Conservation (phyloP, 371 early-diverging fungal species). For the Mycotypha africana region DNA sequence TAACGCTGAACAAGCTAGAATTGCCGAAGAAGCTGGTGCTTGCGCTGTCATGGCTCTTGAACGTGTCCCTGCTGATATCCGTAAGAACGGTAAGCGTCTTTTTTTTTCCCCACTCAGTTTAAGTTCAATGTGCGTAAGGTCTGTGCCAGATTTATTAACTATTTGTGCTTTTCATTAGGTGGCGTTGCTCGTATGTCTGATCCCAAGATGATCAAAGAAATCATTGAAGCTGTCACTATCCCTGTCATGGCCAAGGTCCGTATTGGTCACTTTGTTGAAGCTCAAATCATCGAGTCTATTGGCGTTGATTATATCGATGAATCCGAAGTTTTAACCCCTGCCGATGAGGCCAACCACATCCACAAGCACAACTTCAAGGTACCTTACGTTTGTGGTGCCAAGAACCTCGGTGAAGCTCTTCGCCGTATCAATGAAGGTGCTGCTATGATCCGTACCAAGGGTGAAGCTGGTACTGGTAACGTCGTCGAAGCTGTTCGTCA, state of each 20-base stretch:
- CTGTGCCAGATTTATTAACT: no score
- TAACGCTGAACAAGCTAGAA: slow-evolving; percentile 94
- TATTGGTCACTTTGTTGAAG: slow-evolving; percentile 98
- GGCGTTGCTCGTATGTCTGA: slow-evolving; percentile 99
- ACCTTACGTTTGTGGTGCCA: slow-evolving; percentile 95
- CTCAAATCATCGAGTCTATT: slow-evolving; percentile 88
- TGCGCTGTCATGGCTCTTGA: slow-evolving; percentile 98
- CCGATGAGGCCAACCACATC: slow-evolving; percentile 92
- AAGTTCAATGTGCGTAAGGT: no score
- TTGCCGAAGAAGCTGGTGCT: slow-evolving; percentile 98
- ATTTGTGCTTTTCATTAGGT: no score
- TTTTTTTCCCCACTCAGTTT: no score
- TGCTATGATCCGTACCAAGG: slow-evolving; percentile 97
- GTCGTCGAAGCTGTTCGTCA: slow-evolving; percentile 96
- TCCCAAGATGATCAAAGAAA: slow-evolving; percentile 95
- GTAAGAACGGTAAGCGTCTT: slow-evolving; percentile 91
- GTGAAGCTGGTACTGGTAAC: slow-evolving; percentile 97
- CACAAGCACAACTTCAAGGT: slow-evolving; percentile 89
- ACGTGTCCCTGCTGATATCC: slow-evolving; percentile 97
- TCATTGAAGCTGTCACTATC: slow-evolving; percentile 92
- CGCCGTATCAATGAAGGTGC: slow-evolving; percentile 96
- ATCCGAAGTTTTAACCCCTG: slow-evolving; percentile 93
- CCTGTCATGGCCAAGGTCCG: slow-evolving; percentile 99
- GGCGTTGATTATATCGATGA: slow-evolving; percentile 97
- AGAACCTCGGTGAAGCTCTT: slow-evolving; percentile 96